Evolutionary conservation across 495 filamentous ascomycete species (phyloP).

Genomic region (Talaromyces ruber): DNA sequence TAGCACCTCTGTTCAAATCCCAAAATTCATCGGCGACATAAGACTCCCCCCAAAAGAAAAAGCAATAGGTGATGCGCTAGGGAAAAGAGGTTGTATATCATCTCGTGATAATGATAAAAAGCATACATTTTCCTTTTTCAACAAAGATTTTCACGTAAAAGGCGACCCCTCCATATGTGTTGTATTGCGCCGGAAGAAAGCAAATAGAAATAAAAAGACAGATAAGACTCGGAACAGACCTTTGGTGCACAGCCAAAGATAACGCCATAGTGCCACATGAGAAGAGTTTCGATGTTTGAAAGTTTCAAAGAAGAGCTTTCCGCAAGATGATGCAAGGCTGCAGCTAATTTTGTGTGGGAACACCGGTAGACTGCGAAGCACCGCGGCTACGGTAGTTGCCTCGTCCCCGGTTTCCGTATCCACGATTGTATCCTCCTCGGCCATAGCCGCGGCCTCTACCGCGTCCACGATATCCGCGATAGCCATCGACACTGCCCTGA

Average conservation of each 20-base stretch:
- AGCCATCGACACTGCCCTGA: conserved; percentile 91
- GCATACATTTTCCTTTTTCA: neutral
- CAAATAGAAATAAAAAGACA: neutral
- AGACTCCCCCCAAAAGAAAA: neutral
- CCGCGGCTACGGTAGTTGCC: conserved; percentile 29
- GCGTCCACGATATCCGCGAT: conserved; percentile 62
- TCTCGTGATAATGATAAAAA: neutral
- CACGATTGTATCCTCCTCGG: conserved; percentile 42
- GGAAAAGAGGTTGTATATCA: neutral
- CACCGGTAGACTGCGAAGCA: conserved; percentile 33
- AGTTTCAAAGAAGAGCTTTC: neutral
- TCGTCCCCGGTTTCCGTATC: conserved; percentile 32
- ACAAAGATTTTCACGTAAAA: neutral
- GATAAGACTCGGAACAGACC: neutral
- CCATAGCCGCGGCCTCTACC: conserved; percentile 57
- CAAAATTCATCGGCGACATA: neutral
- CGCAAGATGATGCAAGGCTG: neutral
- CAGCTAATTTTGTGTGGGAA: conserved; percentile 28
- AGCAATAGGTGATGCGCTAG: neutral
- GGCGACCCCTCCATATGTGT: neutral
- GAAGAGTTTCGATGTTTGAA: neutral
- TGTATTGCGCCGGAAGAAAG: neutral
- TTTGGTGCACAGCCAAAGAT: neutral
- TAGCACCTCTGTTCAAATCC: neutral
- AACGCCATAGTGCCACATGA: conserved; percentile 4